Evolutionary conservation across 1,284 basidiomycete genomes (phyloP), one percentile per base, ranked within the genome.

Genomic region (Volvariella surrecta): DNA sequence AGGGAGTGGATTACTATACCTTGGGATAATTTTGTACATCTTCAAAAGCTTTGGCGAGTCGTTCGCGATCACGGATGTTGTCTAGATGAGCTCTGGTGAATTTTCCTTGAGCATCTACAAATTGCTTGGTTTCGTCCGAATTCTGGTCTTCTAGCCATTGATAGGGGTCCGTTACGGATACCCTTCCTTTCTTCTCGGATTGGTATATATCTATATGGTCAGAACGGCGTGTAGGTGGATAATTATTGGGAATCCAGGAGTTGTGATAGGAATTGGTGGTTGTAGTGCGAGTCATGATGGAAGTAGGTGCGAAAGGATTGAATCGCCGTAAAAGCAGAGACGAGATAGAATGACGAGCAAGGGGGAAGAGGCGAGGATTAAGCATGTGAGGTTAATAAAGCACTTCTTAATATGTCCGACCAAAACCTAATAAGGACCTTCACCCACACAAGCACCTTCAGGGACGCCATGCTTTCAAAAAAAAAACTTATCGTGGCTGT

Each of bases 101-200:
- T 3, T 60, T 60, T 40, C 74, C 79, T 58, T 90, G 85, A 3
- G 66, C 68, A 35, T 73, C 63, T 6, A 72, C 79, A 76, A 84
- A 88, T 39, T 65, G 55, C 45, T 80, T 72, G 1, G 79, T 82
- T 56, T 88, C 82, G 19, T 70, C 59, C 13, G 70, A 67, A 52
- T 76, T 61, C 41, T 70, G 64, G 24, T 28, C 6, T 51, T 87
- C 83, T 13, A 89, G 67, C 81, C 83, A 85, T 37, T 74, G 64
- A 63, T 89, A 90, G 4, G 86, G 84, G 59, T 90, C 82, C 2
- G 64, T 58, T 0, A 90, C 76, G 37, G 61, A 61, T 32, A 88
- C 78, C 39, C 76, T 55, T 16, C 80, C 82, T 21, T 69, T 62
- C 37, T 63, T 60, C 52, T 74, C 72, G 58, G 79, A 84, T 58